Percentiles rank a stretch among this genome's conserved stretches.
phyloP scores from a whole-genome alignment of 345 rosid species.

The Chamaenerion angustifolium region DNA sequence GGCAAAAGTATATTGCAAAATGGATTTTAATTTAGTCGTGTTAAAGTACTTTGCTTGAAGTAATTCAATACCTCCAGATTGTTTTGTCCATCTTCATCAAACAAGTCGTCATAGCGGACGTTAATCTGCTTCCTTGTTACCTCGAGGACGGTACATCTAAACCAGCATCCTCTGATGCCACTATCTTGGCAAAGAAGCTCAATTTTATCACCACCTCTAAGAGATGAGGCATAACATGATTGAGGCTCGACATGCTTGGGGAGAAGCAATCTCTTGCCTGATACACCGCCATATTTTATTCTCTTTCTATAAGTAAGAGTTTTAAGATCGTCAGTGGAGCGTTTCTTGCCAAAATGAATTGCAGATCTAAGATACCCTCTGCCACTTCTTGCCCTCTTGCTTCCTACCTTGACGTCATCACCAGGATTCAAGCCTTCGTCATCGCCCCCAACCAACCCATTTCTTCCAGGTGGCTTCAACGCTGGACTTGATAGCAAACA shows the following conservation, averaged over 20 bases:
- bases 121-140: conserved; percentile 16
- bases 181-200: conserved; percentile 43
- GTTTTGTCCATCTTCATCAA: conserved; percentile 23
- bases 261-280: conserved; percentile 2
- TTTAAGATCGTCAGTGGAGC: too few species aligned
- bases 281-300: neutral
- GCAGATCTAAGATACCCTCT: conserved; percentile 6
- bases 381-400: too few species aligned
- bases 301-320: neutral
- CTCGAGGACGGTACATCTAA: conserved; percentile 26
- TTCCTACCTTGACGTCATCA: too few species aligned
- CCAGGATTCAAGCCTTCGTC: conserved; percentile 1
- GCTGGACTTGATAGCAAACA: neutral
- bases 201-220: conserved; percentile 19
- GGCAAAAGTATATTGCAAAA: neutral
- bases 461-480: too few species aligned
- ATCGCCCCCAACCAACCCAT: conserved; percentile 5
- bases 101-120: conserved; percentile 25
- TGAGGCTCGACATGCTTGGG: neutral
- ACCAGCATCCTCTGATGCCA: conserved; percentile 50
- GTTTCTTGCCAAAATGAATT: conserved; percentile 4
- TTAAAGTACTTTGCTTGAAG: neutral
- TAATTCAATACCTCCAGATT: conserved; percentile 26
- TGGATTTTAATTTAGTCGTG: neutral
- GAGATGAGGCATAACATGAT: conserved; percentile 3